Evolutionary conservation across 176 grass and related monocot genomes (phyloP).

Genomic region (Phoenix dactylifera): DNA sequence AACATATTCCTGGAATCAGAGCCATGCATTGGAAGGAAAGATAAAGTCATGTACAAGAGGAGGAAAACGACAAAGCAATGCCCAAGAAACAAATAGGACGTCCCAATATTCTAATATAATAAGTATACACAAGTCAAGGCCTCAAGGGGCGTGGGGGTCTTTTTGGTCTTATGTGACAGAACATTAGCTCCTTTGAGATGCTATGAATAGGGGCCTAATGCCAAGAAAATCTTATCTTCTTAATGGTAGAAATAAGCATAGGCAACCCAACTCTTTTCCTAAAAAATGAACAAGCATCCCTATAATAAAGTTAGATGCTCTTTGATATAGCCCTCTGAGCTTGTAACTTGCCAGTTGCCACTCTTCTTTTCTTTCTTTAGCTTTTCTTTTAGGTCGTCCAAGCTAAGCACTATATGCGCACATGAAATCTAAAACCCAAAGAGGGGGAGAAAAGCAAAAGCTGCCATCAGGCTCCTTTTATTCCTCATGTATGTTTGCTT

Average conservation of each 20-base stretch:
- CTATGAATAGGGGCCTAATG: background rate
- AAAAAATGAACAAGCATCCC: background rate
- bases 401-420: conserved; percentile 11
- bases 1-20: background rate
- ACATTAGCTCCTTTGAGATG: conserved; percentile 36
- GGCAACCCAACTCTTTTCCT: background rate
- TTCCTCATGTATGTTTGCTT: conserved; percentile 5
- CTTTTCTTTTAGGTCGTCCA: too few species aligned
- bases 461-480: conserved; percentile 13
- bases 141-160: conserved; percentile 23
- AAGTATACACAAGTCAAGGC: conserved; percentile 46
- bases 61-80: conserved; percentile 57
- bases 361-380: conserved; percentile 2
- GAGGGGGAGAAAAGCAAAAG: conserved; percentile 7
- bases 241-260: background rate
- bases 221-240: background rate
- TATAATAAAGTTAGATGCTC: background rate
- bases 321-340: too few species aligned
- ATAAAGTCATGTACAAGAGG: conserved; percentile 4
- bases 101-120: conserved; percentile 27
- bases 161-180: conserved; percentile 80
- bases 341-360: background rate
- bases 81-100: conserved; percentile 37
- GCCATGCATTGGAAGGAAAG: background rate
- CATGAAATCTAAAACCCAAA: conserved; percentile 5